Evolutionary conservation across 106 monocot species (phyloP), one percentile per base, ranked within the genome.

Genomic region (Apostasia shenzhenica): DNA sequence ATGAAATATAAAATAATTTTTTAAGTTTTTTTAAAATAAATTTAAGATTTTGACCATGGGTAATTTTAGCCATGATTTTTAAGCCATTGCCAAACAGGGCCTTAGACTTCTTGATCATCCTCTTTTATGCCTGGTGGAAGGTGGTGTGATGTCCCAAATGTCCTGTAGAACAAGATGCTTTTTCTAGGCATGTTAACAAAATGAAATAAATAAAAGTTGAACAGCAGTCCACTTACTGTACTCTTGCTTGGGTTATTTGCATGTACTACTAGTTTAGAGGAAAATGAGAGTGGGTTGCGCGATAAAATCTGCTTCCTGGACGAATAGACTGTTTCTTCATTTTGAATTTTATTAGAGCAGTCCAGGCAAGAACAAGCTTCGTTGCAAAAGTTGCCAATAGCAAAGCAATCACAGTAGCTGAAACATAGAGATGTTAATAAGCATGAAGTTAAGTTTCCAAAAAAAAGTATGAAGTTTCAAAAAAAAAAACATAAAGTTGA

Each of bases 341-440:
- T 41, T 60, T 79, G 77, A 44, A 52, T 44, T 55, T 61, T 81
- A 64, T 88, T 88, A 41, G 41, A 77, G 66, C 88, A 88, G 4
- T 71, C 81, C 66, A 61, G 76, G 67, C 88, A 88, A 5, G 75
- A 63, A 70, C 88, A 88, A 59, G 64, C 73, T 63, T 80, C 81
- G 42, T 67, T 63, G 67, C 88, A 88, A 67, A 69, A 77, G 56
- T 60, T 41, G 61, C 82, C 79, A 56, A 76, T 79, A 68, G 84
- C 79, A 82, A 89, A 89, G 68, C 88, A 89, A 40, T 82, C 88
- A 60, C 88, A 89, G 26, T 89, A 89, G 47, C 88, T 89, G 82
- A 46, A 76, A 62, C 66, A 58, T 56, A 7, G 41, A 45, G 68
- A 59, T 37, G 49, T 60, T 26, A 26, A 26, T 26, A 26, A 26